Base-by-base conservation (phyloP, 139 green algal species). In the Tetraselmis striata region DNA sequence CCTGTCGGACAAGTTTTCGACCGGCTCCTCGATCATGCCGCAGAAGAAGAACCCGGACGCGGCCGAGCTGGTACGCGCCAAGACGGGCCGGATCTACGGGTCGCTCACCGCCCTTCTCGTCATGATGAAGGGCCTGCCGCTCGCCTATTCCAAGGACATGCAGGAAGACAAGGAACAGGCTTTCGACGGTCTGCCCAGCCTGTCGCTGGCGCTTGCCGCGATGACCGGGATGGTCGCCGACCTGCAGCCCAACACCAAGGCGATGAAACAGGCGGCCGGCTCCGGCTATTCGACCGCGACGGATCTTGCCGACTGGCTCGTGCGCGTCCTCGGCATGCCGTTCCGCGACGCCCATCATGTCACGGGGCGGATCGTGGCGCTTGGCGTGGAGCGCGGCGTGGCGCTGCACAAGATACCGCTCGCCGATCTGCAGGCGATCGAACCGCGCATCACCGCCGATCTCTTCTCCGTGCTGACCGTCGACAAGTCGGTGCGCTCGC, bases 21-120 rank as follows among this genome's bases (percentile, higher is more conserved):
- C 97, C 26, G 96, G 97, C 27, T 96, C 89, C 32, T 94, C 84
- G 84, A 88, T 99, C 75, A 99, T 99, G 97, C 97, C 97, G 28
- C 97, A 99, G 90, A 99, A 99, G 92, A 99, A 99, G 92, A 99
- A 99, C 90, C 97, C 97, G 23, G 97, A 99, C 87, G 95, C 97
- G 0, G 89, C 98, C 75, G 97, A 99, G 91, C 92, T 99, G 5
- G 93, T 99, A 83, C 90, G 97, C 59, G 95, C 89, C 31, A 94
- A 94, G 84, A 85, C 86, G 0, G 90, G 90, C 23, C 80, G 79
- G 28, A 77, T 97, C 59, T 91, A 96, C 75, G 97, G 97, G 81
- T 95, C 96, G 88, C 84, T 99, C 82, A 90, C 89, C 2, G 95
- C 93, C 31, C 80, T 98, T 31, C 77, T 99, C 85, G 91, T 93